These are phyloP conservation scores for Fusarium sacchari DNA, from an alignment of 2,329 filamentous ascomycete species.

Conservation along the genomic window DNA sequence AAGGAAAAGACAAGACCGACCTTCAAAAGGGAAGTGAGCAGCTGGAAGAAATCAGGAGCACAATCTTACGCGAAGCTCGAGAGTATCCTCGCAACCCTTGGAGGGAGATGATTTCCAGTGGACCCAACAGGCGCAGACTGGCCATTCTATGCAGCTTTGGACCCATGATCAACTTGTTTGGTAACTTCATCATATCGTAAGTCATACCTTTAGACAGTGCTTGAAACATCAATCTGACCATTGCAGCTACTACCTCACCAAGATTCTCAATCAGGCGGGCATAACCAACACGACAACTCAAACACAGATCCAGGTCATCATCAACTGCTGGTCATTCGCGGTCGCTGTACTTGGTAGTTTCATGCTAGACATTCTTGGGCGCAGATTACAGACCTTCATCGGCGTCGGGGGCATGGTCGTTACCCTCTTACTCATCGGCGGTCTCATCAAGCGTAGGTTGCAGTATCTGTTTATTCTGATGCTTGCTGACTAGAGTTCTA, in stretches of 20 bases:
- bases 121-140: not conserved
- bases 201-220: accelerated
- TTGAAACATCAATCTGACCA: accelerated
- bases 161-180: not conserved
- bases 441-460: not conserved
- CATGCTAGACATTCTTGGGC: not conserved
- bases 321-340: not conserved
- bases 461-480: accelerated
- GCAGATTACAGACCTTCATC: not conserved
- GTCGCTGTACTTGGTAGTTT: not conserved
- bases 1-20: not conserved
- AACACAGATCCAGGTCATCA: not conserved
- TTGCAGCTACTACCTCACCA: not conserved
- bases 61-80: not conserved
- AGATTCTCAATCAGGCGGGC: not conserved
- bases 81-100: not conserved
- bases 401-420: not conserved
- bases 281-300: not conserved
- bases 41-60: not conserved
- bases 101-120: not conserved
- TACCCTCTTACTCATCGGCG: not conserved
- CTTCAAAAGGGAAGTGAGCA: not conserved
- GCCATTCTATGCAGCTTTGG: not conserved
- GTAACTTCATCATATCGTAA: not conserved
- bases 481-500: not conserved